Percentiles rank a stretch among this genome's conserved stretches.
Conservation (phyloP, 2,329 filamentous ascomycete species). For the Pseudocercospora vitis region DNA sequence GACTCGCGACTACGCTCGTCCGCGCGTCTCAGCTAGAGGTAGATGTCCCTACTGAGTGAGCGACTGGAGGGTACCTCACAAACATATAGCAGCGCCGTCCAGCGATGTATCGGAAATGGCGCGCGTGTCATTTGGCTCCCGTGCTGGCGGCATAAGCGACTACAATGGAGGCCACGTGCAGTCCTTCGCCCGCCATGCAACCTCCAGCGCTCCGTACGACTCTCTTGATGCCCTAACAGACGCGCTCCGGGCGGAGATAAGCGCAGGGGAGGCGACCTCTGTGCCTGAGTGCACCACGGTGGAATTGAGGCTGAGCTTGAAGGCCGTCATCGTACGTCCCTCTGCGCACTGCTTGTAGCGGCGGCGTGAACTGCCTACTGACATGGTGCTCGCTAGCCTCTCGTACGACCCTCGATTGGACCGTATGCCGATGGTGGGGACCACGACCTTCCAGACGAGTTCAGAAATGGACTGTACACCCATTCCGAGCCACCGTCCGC, state of each 20-base stretch:
- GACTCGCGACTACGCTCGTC: not conserved
- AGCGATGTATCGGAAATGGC: constrained; percentile 14
- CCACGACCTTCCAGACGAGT: constrained; percentile 34
- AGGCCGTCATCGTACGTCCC: constrained; percentile 20
- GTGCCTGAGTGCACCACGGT: constrained; percentile 28
- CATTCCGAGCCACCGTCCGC: too few relatives aligned
- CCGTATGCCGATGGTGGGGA: constrained; percentile 33
- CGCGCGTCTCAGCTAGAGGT: not conserved
- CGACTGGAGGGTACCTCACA: not conserved
- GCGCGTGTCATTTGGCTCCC: constrained; percentile 31
- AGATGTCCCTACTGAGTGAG: not conserved
- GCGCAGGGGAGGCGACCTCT: constrained; percentile 15
- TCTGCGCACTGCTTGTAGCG: not conserved
- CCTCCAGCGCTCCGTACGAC: constrained; percentile 22
- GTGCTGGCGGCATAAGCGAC: constrained; percentile 28
- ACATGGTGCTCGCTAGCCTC: constrained; percentile 11
- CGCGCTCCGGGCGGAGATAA: constrained; percentile 26
- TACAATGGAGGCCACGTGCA: constrained; percentile 20
- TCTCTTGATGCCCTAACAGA: constrained; percentile 27
- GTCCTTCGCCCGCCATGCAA: constrained; percentile 15
- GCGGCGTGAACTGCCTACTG: not conserved
- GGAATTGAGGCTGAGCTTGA: constrained; percentile 28
- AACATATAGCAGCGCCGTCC: not conserved
- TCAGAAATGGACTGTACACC: constrained; percentile 26
- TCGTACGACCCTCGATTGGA: constrained; percentile 33